phyloP scores from a whole-genome alignment of 1,284 basidiomycete genomes.

The Boletellus deceptivus region DNA sequence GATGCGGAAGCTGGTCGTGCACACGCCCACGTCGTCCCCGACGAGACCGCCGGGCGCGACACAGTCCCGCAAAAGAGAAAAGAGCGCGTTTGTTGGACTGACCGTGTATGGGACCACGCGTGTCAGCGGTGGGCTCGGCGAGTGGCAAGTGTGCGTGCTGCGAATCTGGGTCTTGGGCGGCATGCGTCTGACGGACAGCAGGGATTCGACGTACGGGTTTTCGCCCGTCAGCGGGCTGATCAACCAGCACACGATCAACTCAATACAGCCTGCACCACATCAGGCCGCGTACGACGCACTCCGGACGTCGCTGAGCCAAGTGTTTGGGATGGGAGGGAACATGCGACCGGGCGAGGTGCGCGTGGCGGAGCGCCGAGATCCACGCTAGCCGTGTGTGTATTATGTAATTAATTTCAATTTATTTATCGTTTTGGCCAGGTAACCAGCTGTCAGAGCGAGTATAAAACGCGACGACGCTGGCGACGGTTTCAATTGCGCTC shows the following conservation, averaged over 20 bases:
- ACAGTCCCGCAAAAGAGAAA: slow-evolving; percentile 38
- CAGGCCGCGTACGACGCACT: slow-evolving; percentile 65
- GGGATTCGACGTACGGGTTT: slow-evolving; percentile 72
- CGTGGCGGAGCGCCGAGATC: background rate
- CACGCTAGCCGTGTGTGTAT: background rate
- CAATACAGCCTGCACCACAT: slow-evolving; percentile 73
- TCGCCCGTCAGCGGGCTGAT: slow-evolving; percentile 65
- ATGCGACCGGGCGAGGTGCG: slow-evolving; percentile 23
- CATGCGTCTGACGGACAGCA: slow-evolving; percentile 28
- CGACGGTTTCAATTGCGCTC: background rate
- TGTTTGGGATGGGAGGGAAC: slow-evolving; percentile 40
- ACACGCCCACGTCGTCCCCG: slow-evolving; percentile 5
- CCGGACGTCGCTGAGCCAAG: slow-evolving; percentile 44
- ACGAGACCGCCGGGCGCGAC: no score
- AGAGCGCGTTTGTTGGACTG: slow-evolving; percentile 54
- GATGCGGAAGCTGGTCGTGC: slow-evolving; percentile 47
- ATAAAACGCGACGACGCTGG: background rate
- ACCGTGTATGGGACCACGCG: slow-evolving; percentile 55
- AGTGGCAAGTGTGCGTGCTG: slow-evolving; percentile 68
- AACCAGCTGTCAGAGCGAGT: background rate
- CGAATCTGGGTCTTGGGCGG: background rate
- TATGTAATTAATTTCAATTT: slow-evolving; percentile 3
- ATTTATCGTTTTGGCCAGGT: background rate
- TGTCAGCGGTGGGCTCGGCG: slow-evolving; percentile 54
- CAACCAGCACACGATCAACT: slow-evolving; percentile 59